phyloP scores from a whole-genome alignment of 1,284 basidiomycete genomes.

The Uromyces viciae-fabae region DNA sequence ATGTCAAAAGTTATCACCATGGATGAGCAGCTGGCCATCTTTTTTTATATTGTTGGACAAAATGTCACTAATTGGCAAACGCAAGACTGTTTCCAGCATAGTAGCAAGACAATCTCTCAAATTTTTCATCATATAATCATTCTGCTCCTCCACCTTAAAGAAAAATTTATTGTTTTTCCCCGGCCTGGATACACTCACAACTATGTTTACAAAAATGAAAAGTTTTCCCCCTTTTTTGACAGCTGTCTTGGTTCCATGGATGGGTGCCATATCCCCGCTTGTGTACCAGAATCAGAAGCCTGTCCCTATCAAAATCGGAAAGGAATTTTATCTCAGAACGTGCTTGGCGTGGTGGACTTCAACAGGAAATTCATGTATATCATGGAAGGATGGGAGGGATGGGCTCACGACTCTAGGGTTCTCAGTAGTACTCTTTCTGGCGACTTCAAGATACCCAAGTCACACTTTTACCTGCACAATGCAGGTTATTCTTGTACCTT shows the following conservation, averaged over 20 bases:
- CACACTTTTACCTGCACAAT: constrained; percentile 57
- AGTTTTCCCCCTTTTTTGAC: constrained; percentile 57
- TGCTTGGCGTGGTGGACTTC: constrained; percentile 53
- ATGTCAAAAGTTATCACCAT: neutral
- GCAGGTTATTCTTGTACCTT: constrained; percentile 56
- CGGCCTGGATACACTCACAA: neutral
- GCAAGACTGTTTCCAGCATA: constrained; percentile 44
- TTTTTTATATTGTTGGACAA: constrained; percentile 6
- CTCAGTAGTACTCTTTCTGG: constrained; percentile 49
- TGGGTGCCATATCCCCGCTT: constrained; percentile 55
- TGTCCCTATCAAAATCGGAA: constrained; percentile 54
- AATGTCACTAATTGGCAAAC: constrained; percentile 1
- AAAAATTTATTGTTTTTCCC: constrained; percentile 43
- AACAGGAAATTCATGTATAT: constrained; percentile 55
- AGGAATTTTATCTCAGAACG: constrained; percentile 55
- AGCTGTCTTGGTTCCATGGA: constrained; percentile 57
- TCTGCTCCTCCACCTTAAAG: neutral
- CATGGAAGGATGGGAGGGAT: constrained; percentile 56
- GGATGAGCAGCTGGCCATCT: neutral
- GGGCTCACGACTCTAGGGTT: constrained; percentile 54
- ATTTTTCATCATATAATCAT: constrained; percentile 21
- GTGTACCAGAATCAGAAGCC: constrained; percentile 49
- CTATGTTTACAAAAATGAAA: constrained; percentile 49
- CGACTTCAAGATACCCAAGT: constrained; percentile 53
- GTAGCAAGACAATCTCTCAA: constrained; percentile 47